Evolutionary conservation across 306 rosid species (phyloP), one percentile per base, ranked within the genome.

Genomic region (Medicago arabica): DNA sequence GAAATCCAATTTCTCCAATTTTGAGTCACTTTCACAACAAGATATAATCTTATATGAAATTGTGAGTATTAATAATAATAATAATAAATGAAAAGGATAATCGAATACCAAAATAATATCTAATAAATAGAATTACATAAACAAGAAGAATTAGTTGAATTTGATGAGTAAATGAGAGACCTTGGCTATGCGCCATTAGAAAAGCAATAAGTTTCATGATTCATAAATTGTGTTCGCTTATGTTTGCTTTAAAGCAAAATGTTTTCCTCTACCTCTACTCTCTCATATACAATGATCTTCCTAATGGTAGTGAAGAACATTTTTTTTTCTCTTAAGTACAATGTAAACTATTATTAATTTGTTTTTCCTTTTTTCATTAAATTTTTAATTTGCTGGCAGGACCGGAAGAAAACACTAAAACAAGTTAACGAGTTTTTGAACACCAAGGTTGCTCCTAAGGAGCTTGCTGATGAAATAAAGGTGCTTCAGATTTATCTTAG

Each of bases 401-500:
- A 90, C 75, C 95, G 98, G 71, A 92, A 87, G 78, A 62, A 69
- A 83, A 92, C 97, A 13, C 77, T 92, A 55, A 55, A 89, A 81
- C 82, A 88, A 83, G 80, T 90, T 71, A 96, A 90, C 23, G 93
- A 84, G 84, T 90, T 90, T 87, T 85, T 96, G 81, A 88, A 80
- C 87, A 88, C 97, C 66, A 92, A 96, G 89, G 64, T 96, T 83
- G 99, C 98, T 75, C 99, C 97, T 14, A 80, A 86, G 78, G 98
- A 89, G 77, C 86, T 96, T 12, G 91, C 46, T 4, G 98, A 86
- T 76, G 99, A 96, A 9, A 82, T 96, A 50, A 85, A 86, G 98
- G 99, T 95, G 74, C 51, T 57, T 12, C 2, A 41, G 6, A 38
- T 51, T 80, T 17, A 21, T 74, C 63, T 12, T 14, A 3, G 41